Conservation (phyloP, 1,284 basidiomycete genomes). For the Cutaneotrichosporon spelunceum region DNA sequence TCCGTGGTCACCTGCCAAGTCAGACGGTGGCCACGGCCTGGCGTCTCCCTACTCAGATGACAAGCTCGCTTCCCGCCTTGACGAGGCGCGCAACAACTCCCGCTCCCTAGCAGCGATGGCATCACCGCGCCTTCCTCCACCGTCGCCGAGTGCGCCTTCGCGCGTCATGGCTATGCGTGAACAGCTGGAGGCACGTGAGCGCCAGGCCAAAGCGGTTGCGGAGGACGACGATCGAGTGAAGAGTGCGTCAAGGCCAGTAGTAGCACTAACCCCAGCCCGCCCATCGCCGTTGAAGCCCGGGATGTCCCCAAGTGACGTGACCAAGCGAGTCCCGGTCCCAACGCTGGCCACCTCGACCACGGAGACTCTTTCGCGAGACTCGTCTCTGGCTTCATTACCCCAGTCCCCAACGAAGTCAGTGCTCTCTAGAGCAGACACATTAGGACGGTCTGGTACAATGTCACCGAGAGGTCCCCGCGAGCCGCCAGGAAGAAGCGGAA, state of each 20-base stretch:
- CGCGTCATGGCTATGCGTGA: slow-evolving; percentile 26
- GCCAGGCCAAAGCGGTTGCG: slow-evolving; percentile 6
- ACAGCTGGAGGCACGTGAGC: slow-evolving; percentile 22
- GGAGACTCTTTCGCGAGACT: slow-evolving; percentile 13
- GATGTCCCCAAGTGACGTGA: neutral
- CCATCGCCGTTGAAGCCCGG: neutral
- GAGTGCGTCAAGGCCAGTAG: neutral
- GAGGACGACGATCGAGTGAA: neutral
- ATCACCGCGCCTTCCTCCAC: slow-evolving; percentile 7
- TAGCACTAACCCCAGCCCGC: neutral
- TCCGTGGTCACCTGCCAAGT: neutral
- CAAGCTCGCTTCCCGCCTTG: slow-evolving; percentile 68
- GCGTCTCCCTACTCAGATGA: slow-evolving; percentile 32
- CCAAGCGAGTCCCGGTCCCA: slow-evolving; percentile 6
- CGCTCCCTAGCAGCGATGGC: slow-evolving; percentile 53
- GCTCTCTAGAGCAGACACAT: neutral
- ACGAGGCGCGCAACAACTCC: slow-evolving; percentile 74
- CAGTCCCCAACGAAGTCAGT: slow-evolving; percentile 13
- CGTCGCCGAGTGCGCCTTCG: slow-evolving; percentile 2
- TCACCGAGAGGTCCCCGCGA: slow-evolving; percentile 18
- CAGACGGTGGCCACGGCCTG: neutral
- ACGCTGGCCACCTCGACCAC: slow-evolving; percentile 12
- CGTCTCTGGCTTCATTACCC: slow-evolving; percentile 10
- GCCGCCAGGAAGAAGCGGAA: slow-evolving; percentile 10
- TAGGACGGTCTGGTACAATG: slow-evolving; percentile 16